Evolutionary conservation across 441 rosid species (phyloP).

Genomic region (Capsella rubella): DNA sequence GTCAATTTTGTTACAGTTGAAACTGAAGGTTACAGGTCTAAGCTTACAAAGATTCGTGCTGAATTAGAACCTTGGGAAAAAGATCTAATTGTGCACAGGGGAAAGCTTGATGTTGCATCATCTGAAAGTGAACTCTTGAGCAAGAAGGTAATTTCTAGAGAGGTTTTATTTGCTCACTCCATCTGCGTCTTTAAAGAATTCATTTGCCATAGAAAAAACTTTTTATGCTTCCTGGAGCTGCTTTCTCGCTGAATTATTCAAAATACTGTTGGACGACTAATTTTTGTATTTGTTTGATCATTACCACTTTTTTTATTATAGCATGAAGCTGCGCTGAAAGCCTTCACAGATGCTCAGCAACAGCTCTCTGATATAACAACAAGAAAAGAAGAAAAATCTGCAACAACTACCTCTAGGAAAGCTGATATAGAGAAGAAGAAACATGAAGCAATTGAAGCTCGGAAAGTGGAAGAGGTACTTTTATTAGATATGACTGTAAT

Average conservation of each 20-base stretch:
- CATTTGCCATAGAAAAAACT: slow-evolving; percentile 12
- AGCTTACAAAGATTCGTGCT: slow-evolving; percentile 81
- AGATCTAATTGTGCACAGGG: slow-evolving; percentile 85
- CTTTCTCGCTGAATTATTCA: slow-evolving; percentile 4
- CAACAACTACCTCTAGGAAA: slow-evolving; percentile 54
- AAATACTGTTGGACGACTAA: neutral
- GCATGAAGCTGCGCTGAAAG: slow-evolving; percentile 83
- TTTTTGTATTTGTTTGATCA: slow-evolving; percentile 19
- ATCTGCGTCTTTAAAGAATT: slow-evolving; percentile 23
- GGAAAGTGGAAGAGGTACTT: slow-evolving; percentile 73
- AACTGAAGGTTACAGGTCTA: slow-evolving; percentile 77
- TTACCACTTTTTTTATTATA: slow-evolving; percentile 43
- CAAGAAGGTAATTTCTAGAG: slow-evolving; percentile 62
- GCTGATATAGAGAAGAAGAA: slow-evolving; percentile 66
- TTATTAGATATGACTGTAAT: slow-evolving; percentile 36
- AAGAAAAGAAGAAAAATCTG: slow-evolving; percentile 59
- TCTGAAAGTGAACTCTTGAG: slow-evolving; percentile 79
- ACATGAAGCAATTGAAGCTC: slow-evolving; percentile 73
- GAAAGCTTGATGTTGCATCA: slow-evolving; percentile 87
- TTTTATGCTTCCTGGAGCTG: slow-evolving; percentile 1
- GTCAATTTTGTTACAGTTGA: slow-evolving; percentile 63
- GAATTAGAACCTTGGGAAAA: slow-evolving; percentile 96
- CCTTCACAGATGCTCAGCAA: slow-evolving; percentile 81
- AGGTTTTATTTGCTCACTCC: slow-evolving; percentile 1
- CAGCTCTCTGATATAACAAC: slow-evolving; percentile 66